Evolutionary conservation across 805 yeast genomes (phyloP).

Genomic region (Saccharomycopsis babjevae): DNA sequence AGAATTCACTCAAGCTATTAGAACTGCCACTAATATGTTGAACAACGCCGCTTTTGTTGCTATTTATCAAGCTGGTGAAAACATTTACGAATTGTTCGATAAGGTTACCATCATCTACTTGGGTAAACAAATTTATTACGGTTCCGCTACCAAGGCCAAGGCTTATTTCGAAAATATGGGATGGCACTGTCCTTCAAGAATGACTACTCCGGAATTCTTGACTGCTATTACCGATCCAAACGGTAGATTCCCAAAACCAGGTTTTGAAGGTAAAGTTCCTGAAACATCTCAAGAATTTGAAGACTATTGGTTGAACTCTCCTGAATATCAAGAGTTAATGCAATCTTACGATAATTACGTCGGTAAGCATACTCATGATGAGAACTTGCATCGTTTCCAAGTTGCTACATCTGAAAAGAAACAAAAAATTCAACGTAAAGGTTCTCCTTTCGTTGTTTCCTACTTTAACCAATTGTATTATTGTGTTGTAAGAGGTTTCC

Average conservation of each 20-base stretch:
- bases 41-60: constrained; percentile 53
- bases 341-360: constrained; percentile 38
- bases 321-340: constrained; percentile 40
- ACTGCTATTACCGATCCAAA: constrained; percentile 59
- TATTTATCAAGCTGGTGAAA: constrained; percentile 60
- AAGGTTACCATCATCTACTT: constrained; percentile 48
- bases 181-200: constrained; percentile 49
- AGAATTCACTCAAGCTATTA: constrained; percentile 50
- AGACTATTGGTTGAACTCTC: constrained; percentile 49
- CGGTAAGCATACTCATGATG: constrained; percentile 33
- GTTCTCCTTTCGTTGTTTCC: constrained; percentile 34
- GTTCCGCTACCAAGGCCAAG: constrained; percentile 43
- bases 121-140: constrained; percentile 53
- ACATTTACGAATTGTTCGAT: constrained; percentile 51
- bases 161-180: constrained; percentile 52
- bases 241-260: constrained; percentile 42
- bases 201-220: constrained; percentile 58
- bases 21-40: constrained; percentile 47
- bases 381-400: constrained; percentile 30
- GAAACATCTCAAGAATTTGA: constrained; percentile 49
- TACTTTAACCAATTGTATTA: constrained; percentile 41
- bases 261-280: constrained; percentile 44
- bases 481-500: constrained; percentile 43
- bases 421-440: constrained; percentile 29
- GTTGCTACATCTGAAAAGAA: constrained; percentile 33